These are phyloP conservation scores for Oenanthe javanica DNA, from an alignment of 140 eudicot genomes.

Conservation along the genomic window DNA sequence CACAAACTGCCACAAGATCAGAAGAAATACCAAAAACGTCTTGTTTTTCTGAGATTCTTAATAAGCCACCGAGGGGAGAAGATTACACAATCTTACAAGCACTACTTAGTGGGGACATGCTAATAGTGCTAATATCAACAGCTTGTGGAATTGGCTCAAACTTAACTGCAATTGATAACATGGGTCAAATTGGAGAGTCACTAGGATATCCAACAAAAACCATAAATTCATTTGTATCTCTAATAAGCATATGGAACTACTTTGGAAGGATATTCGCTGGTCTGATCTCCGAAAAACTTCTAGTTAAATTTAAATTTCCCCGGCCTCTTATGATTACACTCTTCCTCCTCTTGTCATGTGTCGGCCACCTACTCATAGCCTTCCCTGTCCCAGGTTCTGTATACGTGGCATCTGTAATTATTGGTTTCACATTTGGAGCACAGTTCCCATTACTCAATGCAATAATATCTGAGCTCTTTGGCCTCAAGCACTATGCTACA, in stretches of 20 bases:
- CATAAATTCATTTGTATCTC: slow-evolving; percentile 50
- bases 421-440: slow-evolving; percentile 74
- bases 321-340: slow-evolving; percentile 59
- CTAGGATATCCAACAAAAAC: slow-evolving; percentile 54
- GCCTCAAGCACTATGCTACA: slow-evolving; percentile 55
- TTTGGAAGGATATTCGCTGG: slow-evolving; percentile 65
- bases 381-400: slow-evolving; percentile 62
- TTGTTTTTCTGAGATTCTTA: slow-evolving; percentile 32
- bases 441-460: slow-evolving; percentile 57
- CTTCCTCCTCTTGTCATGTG: slow-evolving; percentile 37
- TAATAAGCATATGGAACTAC: slow-evolving; percentile 67
- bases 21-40: slow-evolving; percentile 12
- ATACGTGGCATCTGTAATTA: slow-evolving; percentile 53
- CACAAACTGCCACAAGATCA: neutral
- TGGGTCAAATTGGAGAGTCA: slow-evolving; percentile 73
- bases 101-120: slow-evolving; percentile 53
- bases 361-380: slow-evolving; percentile 49
- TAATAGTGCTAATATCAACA: slow-evolving; percentile 42
- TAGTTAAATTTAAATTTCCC: slow-evolving; percentile 43
- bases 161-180: slow-evolving; percentile 64
- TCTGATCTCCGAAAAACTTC: slow-evolving; percentile 49
- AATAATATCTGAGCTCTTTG: slow-evolving; percentile 72
- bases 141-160: slow-evolving; percentile 69
- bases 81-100: slow-evolving; percentile 50
- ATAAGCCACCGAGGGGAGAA: slow-evolving; percentile 59